Evolutionary conservation across 306 rosid species (phyloP).

Genomic region (Sechiopsis laciniata): DNA sequence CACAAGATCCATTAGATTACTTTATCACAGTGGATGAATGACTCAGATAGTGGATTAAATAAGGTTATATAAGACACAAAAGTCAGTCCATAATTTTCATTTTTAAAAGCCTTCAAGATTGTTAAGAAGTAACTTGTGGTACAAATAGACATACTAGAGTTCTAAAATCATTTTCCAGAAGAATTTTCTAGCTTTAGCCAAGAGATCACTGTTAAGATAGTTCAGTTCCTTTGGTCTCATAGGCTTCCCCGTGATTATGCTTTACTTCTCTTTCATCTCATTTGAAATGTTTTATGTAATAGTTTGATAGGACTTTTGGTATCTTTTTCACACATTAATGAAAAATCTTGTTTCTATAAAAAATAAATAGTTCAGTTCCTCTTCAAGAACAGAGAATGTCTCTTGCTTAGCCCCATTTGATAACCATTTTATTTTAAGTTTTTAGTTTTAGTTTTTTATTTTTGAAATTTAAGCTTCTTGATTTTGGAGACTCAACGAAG

Average conservation of each 20-base stretch:
- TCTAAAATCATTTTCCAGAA: neutral
- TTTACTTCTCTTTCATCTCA: too few relatives aligned
- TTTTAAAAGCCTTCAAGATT: neutral
- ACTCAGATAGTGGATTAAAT: neutral
- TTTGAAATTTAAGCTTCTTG: neutral
- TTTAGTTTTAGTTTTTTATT: too few relatives aligned
- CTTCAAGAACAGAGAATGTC: neutral
- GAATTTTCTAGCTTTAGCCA: neutral
- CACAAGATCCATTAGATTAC: neutral
- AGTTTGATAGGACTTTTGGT: too few relatives aligned
- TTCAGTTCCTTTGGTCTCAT: neutral
- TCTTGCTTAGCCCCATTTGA: neutral
- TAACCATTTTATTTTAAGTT: too few relatives aligned
- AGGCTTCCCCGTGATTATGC: too few relatives aligned
- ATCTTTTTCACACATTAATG: too few relatives aligned
- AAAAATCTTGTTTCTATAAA: too few relatives aligned
- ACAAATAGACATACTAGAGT: neutral
- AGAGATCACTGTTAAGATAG: neutral
- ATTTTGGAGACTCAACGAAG: neutral
- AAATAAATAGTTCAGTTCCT: too few relatives aligned
- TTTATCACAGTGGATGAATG: neutral
- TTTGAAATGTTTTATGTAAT: too few relatives aligned
- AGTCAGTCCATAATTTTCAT: neutral
- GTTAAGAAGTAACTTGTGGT: neutral
- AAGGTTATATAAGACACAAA: neutral